Evolutionary conservation across 2,329 filamentous ascomycete species (phyloP).

Genomic region (Fusarium nanum): DNA sequence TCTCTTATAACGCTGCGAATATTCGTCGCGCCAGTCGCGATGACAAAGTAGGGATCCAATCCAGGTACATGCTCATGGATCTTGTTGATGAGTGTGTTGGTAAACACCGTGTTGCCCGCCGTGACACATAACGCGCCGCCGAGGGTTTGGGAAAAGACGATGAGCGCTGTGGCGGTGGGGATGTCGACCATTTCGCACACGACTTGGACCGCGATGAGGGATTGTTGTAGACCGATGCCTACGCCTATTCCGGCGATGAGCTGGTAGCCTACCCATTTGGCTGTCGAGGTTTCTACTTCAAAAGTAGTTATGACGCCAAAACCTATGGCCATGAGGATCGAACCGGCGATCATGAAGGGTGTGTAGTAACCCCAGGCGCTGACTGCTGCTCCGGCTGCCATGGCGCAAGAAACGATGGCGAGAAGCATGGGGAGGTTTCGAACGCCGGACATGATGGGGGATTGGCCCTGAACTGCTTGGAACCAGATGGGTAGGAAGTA

Average conservation of each 20-base stretch:
- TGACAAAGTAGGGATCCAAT: slow-evolving; percentile 50
- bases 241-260: slow-evolving; percentile 50
- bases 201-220: slow-evolving; percentile 59
- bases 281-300: slow-evolving; percentile 47
- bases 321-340: slow-evolving; percentile 52
- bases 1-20: slow-evolving; percentile 48
- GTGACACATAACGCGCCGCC: slow-evolving; percentile 61
- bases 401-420: slow-evolving; percentile 51
- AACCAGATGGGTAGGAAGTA: slow-evolving; percentile 61
- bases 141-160: slow-evolving; percentile 52
- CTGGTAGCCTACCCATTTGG: slow-evolving; percentile 60
- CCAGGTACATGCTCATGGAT: slow-evolving; percentile 52
- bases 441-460: slow-evolving; percentile 55
- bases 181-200: slow-evolving; percentile 47
- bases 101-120: slow-evolving; percentile 62
- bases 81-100: slow-evolving; percentile 57
- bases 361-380: slow-evolving; percentile 58
- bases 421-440: slow-evolving; percentile 57
- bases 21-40: slow-evolving; percentile 54
- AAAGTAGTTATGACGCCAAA: slow-evolving; percentile 59
- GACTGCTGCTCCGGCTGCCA: slow-evolving; percentile 51
- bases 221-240: slow-evolving; percentile 59
- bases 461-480: slow-evolving; percentile 57
- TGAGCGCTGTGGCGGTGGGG: slow-evolving; percentile 53
- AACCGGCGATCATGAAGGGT: slow-evolving; percentile 55